Evolutionary conservation across 2,329 filamentous ascomycete genomes (phyloP).

Genomic region (Ophiosphaerella herpotricha): DNA sequence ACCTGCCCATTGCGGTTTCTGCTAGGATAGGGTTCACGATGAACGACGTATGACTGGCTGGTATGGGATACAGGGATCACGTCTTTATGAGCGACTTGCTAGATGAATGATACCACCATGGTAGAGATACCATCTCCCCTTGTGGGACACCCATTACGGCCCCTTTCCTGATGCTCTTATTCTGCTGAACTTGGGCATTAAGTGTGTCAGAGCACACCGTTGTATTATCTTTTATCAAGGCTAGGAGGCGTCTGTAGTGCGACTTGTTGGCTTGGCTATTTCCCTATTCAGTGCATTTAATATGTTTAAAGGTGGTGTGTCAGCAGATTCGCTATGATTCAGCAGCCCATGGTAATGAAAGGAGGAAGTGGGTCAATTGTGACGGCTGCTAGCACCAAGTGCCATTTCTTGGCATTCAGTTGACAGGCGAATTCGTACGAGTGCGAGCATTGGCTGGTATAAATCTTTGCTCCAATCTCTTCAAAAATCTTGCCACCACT

Average conservation of each 20-base stretch:
- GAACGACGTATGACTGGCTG: conserved; percentile 16
- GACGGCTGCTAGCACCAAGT: too few relatives aligned
- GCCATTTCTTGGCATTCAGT: too few relatives aligned
- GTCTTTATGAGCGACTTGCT: conserved; percentile 39
- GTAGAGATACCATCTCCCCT: conserved; percentile 27
- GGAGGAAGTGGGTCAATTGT: too few relatives aligned
- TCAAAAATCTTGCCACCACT: too few relatives aligned
- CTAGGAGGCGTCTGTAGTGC: too few relatives aligned
- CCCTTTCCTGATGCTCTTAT: neutral
- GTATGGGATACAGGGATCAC: conserved; percentile 30
- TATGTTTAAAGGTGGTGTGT: neutral
- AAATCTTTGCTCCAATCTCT: neutral
- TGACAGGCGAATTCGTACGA: neutral
- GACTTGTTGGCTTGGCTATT: too few relatives aligned
- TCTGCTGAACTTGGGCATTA: neutral
- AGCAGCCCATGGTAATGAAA: too few relatives aligned
- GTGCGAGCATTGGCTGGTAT: neutral
- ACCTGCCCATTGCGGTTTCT: conserved; percentile 8
- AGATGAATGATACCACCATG: conserved; percentile 35
- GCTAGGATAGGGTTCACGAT: conserved; percentile 24
- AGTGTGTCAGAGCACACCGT: too few relatives aligned
- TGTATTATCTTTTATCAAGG: too few relatives aligned
- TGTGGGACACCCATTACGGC: conserved; percentile 9
- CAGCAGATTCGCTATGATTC: too few relatives aligned
- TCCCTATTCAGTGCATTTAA: neutral